Evolutionary conservation across 139 green algal species (phyloP).

Genomic region (Chlamydomonas schloesseri): DNA sequence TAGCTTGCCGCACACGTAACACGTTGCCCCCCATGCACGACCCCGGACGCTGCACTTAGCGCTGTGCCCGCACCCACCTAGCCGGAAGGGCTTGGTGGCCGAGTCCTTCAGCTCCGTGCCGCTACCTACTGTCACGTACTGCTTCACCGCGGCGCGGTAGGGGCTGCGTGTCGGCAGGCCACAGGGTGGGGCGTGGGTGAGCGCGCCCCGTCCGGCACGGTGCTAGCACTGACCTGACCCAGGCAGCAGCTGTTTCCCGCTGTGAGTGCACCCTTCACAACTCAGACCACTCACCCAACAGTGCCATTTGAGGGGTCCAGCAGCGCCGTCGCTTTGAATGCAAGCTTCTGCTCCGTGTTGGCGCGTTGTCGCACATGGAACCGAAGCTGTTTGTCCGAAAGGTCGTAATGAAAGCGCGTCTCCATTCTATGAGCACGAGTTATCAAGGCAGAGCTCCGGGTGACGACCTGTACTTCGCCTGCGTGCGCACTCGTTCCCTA

Average conservation of each 20-base stretch:
- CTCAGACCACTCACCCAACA: not conserved
- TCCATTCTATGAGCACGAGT: constrained; percentile 27
- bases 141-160: constrained; percentile 29
- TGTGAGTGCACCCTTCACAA: too few relatives aligned
- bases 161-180: not conserved
- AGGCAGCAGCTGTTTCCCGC: too few relatives aligned
- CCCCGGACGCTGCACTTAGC: too few relatives aligned
- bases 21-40: too few relatives aligned
- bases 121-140: not conserved
- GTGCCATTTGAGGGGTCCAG: constrained; percentile 40
- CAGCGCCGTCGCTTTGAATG: constrained; percentile 43
- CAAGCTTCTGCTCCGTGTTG: constrained; percentile 47
- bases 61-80: not conserved
- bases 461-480: too few relatives aligned
- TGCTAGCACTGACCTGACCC: too few relatives aligned
- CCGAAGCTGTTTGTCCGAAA: constrained; percentile 43
- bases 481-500: too few relatives aligned
- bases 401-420: constrained; percentile 50
- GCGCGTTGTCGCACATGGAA: constrained; percentile 51
- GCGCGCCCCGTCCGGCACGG: too few relatives aligned
- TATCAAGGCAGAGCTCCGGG: not conserved
- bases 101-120: constrained; percentile 20
- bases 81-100: constrained; percentile 34
- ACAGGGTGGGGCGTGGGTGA: too few relatives aligned
- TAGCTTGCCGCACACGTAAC: too few relatives aligned